These are phyloP conservation scores for Ogataea neopini DNA, from an alignment of 805 yeast genomes.

Conservation along the genomic window DNA sequence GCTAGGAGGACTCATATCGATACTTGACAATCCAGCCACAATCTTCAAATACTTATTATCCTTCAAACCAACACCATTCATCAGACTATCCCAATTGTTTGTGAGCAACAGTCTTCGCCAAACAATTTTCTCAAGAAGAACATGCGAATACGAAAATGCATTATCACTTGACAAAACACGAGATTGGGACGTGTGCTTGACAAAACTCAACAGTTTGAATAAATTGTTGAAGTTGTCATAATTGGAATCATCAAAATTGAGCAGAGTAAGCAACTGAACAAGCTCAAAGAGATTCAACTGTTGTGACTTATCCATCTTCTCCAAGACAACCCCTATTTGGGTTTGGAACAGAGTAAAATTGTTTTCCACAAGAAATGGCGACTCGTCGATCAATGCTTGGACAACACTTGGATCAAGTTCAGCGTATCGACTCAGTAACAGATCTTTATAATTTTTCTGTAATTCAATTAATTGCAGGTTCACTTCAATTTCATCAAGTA, in stretches of 20 bases:
- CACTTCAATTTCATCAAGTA: conserved; percentile 48
- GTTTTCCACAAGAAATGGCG: conserved; percentile 27
- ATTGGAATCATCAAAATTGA: conserved; percentile 53
- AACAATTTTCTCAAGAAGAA: conserved; percentile 36
- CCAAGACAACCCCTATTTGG: conserved; percentile 23
- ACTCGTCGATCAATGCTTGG: conserved; percentile 21
- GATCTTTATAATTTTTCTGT: conserved; percentile 33
- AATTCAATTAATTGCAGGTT: conserved; percentile 30
- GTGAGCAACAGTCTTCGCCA: conserved; percentile 61
- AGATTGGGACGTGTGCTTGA: conserved; percentile 34
- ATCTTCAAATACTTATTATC: conserved; percentile 19
- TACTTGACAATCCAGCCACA: conserved; percentile 13
- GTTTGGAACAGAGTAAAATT: conserved; percentile 13
- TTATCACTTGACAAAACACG: not conserved
- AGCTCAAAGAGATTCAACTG: conserved; percentile 47
- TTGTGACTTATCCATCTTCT: conserved; percentile 38
- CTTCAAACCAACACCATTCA: conserved; percentile 14
- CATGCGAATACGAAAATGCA: conserved; percentile 12
- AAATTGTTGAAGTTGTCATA: conserved; percentile 46
- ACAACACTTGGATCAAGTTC: conserved; percentile 28
- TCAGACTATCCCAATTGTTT: conserved; percentile 53
- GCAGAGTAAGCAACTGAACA: conserved; percentile 47
- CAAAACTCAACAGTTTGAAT: conserved; percentile 49
- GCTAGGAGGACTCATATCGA: conserved; percentile 14
- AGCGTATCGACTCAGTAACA: conserved; percentile 27